Base-by-base conservation (phyloP, 2,329 filamentous ascomycete species). In the Fusarium sp. region DNA sequence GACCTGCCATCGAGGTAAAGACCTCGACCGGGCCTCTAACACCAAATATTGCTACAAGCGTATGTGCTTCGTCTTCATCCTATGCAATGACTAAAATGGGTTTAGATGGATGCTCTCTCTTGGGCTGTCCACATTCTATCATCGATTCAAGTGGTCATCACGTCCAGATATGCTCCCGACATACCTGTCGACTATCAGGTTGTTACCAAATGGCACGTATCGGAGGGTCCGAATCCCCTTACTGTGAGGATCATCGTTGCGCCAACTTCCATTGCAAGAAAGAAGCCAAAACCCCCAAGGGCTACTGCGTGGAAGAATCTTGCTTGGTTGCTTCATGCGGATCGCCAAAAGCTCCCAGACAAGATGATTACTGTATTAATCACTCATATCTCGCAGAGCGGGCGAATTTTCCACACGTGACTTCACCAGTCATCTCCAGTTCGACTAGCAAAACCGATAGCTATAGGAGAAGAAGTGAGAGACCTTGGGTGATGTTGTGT, bases 1-100 rank as follows among this genome's bases (percentile, higher is more conserved):
- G 2, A 23, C 12, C 9, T 74, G 72, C 16, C 3, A 4, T 6
- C 38, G 34, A 12, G 16, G 8, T 13, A 55, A 58, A 26, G 72
- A 74, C 28, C 23, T 47, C 10, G 15, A 18, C 20, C 28, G 23
- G 8, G 12, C 20, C 34, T 13, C 26, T 4, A 13, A 7, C 4
- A 65, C 56, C 8, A 11, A 9, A 6, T 73, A 60, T 55, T 74
- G 72, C 2, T 42, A 33, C 15, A 44, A 47, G 4, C 72, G 72
- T 71, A 44, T 37, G 72, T 52, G 0, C 7, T 26, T 31, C 2
- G 5, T 6, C 20, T 10, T 9, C 5, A 1, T 8, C 2, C 2
- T 0, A n/a, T 33, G 8, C 4, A 18, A 11, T 10, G 2, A 4
- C 70, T 74, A 23, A 74, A 28, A 3, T 2, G 16, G 6, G 2